Base-by-base conservation (phyloP, 495 filamentous ascomycete species). In the Trichoderma parareesei region DNA sequence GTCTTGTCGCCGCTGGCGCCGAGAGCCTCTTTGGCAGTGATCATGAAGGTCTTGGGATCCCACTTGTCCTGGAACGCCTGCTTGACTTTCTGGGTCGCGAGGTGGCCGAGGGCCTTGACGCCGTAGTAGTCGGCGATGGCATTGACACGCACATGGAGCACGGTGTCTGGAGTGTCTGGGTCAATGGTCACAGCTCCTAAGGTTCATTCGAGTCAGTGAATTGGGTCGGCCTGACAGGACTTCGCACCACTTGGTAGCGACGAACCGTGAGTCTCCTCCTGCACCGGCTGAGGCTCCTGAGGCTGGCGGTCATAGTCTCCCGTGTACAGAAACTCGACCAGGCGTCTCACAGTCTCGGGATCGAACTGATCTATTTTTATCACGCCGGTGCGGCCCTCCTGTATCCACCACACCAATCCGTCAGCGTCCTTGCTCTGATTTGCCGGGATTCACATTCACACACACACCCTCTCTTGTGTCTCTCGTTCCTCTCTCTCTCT, bases 281-380 rank as follows among this genome's bases (percentile, higher is more conserved):
- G 27, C 27, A 27, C 27, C 1, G 27, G 27, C 27, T 27, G 27
- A 27, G 27, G 27, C 27, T 27, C 46, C 37, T 60, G 11, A 60
- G 20, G 18, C 9, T 60, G 35, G 16, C 49, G 16, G 27, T 37
- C 57, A 38, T 71, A 71, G n/a, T 61, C 43, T 18, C 57, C 18
- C 16, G 67, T 64, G 55, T 71, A 71, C 9, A 71, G 60, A 55
- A 64, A 71, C 8, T 67, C 61, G 61, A 71, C 64, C 63, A 67
- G 53, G 0, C 20, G 38, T 16, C 11, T 27, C 5, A 69, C 61
- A 2, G 64, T 46, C 59, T 65, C 35, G 18, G 44, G 2, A n/a
- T 46, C 38, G 49, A 43, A 63, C 6, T 18, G 40, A 2, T 27
- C 20, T 18, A 60, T 60, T 7, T 37, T 18, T 5, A 60, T 60